Conservation (phyloP, 106 monocot genomes). For the Apostasia ramifera region DNA sequence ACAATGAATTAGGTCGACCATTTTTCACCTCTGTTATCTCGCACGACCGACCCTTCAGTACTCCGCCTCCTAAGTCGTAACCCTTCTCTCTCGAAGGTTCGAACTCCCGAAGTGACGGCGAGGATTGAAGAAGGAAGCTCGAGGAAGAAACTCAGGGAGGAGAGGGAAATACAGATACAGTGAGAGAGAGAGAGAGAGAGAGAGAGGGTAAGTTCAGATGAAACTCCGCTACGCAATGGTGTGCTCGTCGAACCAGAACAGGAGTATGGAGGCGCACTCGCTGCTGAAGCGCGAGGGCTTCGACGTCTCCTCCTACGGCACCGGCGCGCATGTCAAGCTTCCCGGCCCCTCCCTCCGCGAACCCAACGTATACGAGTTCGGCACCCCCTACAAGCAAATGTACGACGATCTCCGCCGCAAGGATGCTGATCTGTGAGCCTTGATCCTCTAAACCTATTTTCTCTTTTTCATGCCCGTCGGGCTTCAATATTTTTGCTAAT, state of each 20-base stretch:
- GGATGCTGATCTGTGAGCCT: constrained; percentile 57
- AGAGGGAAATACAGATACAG: background rate
- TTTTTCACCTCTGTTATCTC: no score
- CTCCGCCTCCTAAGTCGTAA: no score
- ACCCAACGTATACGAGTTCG: constrained; percentile 94
- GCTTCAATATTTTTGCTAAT: background rate
- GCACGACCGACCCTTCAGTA: no score
- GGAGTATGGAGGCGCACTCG: constrained; percentile 99
- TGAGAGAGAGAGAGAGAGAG: background rate
- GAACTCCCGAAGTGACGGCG: no score
- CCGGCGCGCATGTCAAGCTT: constrained; percentile 92
- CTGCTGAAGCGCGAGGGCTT: constrained; percentile 70
- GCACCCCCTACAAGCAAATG: constrained; percentile 88
- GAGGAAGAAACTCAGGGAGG: background rate
- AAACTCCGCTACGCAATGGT: constrained; percentile 81
- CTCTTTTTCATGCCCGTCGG: background rate
- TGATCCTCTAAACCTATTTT: background rate
- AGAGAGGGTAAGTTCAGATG: constrained; percentile 16
- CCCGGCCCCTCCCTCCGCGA: constrained; percentile 93
- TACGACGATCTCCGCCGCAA: constrained; percentile 80
- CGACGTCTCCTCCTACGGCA: constrained; percentile 90
- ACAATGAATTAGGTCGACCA: no score
- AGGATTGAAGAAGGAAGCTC: no score
- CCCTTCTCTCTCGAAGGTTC: no score
- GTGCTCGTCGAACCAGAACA: constrained; percentile 98